Percentiles rank a stretch among this genome's conserved stretches.
phyloP scores from a whole-genome alignment of 2,329 filamentous ascomycete genomes.

The Fusarium siculi region DNA sequence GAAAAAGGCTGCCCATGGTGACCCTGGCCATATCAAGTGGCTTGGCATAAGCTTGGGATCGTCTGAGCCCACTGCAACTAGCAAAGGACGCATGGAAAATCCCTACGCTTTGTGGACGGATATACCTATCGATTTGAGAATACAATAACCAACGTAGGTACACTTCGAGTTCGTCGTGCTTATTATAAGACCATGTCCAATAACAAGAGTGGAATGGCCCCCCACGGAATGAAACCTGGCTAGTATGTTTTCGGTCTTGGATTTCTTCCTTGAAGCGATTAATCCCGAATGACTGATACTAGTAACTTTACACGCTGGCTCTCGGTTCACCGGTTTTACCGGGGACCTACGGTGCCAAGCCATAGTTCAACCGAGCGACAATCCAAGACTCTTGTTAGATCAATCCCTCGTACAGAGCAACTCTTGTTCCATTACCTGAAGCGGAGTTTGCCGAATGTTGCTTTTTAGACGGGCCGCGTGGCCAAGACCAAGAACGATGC shows the following conservation, averaged over 20 bases:
- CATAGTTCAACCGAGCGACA: slow-evolving; percentile 3
- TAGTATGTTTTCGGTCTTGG: neutral
- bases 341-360: neutral
- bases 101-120: neutral
- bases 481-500: neutral
- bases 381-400: neutral
- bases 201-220: neutral
- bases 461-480: neutral
- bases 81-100: neutral
- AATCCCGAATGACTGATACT: slow-evolving; percentile 13
- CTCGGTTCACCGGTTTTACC: slow-evolving; percentile 10
- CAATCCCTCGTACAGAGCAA: neutral
- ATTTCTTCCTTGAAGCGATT: slow-evolving; percentile 11
- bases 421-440: neutral
- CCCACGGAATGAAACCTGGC: neutral
- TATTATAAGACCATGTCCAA: neutral
- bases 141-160: neutral
- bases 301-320: neutral
- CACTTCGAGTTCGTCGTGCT: neutral
- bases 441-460: neutral
- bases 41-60: slow-evolving; percentile 23
- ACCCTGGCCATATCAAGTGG: slow-evolving; percentile 10
- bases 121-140: no score
- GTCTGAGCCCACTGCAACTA: slow-evolving; percentile 18
- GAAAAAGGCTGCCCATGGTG: neutral